phyloP scores from a whole-genome alignment of 2,329 filamentous ascomycete genomes.

The Raffaelea arxii region DNA sequence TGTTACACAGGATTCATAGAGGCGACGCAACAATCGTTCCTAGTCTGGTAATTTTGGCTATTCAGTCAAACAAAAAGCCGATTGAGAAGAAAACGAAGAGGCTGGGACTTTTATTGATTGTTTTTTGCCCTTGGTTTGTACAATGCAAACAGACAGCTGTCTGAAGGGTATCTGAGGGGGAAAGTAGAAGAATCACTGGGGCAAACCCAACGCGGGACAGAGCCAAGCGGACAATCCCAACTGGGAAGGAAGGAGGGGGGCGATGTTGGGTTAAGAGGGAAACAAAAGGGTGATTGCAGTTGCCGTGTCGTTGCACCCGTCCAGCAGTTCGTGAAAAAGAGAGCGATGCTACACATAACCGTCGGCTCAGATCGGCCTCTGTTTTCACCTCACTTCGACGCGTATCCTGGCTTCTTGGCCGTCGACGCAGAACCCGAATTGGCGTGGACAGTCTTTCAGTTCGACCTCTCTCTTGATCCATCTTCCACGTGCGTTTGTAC shows the following conservation, averaged over 20 bases:
- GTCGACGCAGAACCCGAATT: slow-evolving; percentile 77
- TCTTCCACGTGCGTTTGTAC: slow-evolving; percentile 37
- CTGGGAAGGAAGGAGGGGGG: too few species aligned
- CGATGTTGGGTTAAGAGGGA: too few species aligned
- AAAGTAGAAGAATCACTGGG: too few species aligned
- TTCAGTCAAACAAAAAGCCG: neutral
- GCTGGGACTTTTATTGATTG: too few species aligned
- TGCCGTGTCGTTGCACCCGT: too few species aligned
- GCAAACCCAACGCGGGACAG: neutral
- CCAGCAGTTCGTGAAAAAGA: neutral
- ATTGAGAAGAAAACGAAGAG: too few species aligned
- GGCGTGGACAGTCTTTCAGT: slow-evolving; percentile 67
- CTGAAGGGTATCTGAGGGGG: too few species aligned
- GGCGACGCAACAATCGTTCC: neutral
- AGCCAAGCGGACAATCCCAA: neutral
- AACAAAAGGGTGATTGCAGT: too few species aligned
- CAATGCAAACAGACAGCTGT: too few species aligned
- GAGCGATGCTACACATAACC: neutral
- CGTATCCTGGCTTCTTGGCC: slow-evolving; percentile 60
- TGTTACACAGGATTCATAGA: neutral
- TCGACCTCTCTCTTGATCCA: slow-evolving; percentile 74
- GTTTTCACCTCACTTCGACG: slow-evolving; percentile 40
- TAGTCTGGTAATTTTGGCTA: neutral
- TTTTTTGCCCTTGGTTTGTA: neutral
- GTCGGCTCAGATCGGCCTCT: neutral